Evolutionary conservation across 441 rosid genomes (phyloP), one percentile per base, ranked within the genome.

Genomic region (Heliophila coronopifolia): DNA sequence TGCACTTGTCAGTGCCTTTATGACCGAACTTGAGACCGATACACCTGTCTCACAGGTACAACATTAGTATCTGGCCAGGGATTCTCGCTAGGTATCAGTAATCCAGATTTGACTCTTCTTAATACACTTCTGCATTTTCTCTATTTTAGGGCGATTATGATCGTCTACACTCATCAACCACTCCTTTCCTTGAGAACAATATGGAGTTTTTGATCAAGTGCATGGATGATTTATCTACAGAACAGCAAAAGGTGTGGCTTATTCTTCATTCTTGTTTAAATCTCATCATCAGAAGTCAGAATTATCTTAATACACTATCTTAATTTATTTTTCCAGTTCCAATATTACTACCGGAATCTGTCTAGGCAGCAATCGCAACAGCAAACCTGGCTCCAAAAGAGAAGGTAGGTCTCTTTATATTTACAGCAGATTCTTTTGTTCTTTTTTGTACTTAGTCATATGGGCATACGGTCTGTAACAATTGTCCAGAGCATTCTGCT

Each of bases 381-480:
- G 64, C 98, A 91, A 75, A 73, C 94, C 39, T 87, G 98, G 98
- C 86, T 86, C 68, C 98, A 91, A 66, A 91, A 91, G 74, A 77
- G 96, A 73, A 91, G 95, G 98, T 87, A 53, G 18, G 48, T 20
- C 37, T 13, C n/a, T 12, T 24, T 8, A 6, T 40, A 18, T 19
- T 8, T 28, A 2, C 8, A 28, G 13, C 17, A 32, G 18, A 38
- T 45, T 30, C 17, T 17, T 13, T 35, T 20, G 24, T 6, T 50
- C 33, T 20, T 23, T 14, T 55, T 37, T 11, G 20, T 2, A n/a
- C 20, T 30, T 31, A 32, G 25, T 54, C 27, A 3, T 12, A 40
- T 42, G 24, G 14, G 39, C 39, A 5, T 24, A 17, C 19, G 10
- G 8, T 22, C 1, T 41, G 9, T 11, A 40, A 9, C 17, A 12